Evolutionary conservation across 2,329 filamentous ascomycete species (phyloP), one percentile per base, ranked within the genome.

Genomic region (Botrytis cinerea): DNA sequence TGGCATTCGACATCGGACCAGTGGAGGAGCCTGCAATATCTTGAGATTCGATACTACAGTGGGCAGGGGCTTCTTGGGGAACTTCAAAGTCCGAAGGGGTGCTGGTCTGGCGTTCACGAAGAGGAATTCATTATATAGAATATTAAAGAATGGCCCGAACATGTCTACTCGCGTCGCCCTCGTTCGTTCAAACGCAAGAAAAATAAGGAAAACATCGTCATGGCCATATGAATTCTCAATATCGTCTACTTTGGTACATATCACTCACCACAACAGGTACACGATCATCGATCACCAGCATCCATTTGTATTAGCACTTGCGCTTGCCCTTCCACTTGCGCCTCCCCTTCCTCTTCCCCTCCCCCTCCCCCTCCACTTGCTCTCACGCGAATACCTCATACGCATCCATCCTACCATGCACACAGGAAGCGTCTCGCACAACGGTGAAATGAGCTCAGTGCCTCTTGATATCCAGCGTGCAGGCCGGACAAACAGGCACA

Each of bases 221-320:
- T 45, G 18, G 25, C 48, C n/a, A n/a, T 6, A n/a, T 54, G 4
- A 54, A n/a, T 54, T 54, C 48, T 22, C n/a, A 28, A 7, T 40
- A 45, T 28, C n/a, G 59, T 59, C 35, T 9, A 25, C 51, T 57
- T 54, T 12, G 28, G 8, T 40, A 59, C 35, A 45, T 51, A 12
- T 48, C 54, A 25, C 43, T 51, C 22, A 38, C 45, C 22, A 51
- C 51, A 54, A 54, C 51, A 28, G 9, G 38, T 63, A 63, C 40
- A 70, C 43, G 38, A 59, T 70, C 54, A 46, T 6, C 54, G 51
- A 70, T 40, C 48, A 69, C 25, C 66, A 57, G 6, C 48, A 70
- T 32, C 67, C 40, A 25, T n/a, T 4, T 57, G 43, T 20, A 20
- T 40, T 18, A 25, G 25, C 48, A 51, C 48, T 51, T 12, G 9